Conservation (phyloP, 2,329 filamentous ascomycete genomes). For the Lachnellula willkommii region DNA sequence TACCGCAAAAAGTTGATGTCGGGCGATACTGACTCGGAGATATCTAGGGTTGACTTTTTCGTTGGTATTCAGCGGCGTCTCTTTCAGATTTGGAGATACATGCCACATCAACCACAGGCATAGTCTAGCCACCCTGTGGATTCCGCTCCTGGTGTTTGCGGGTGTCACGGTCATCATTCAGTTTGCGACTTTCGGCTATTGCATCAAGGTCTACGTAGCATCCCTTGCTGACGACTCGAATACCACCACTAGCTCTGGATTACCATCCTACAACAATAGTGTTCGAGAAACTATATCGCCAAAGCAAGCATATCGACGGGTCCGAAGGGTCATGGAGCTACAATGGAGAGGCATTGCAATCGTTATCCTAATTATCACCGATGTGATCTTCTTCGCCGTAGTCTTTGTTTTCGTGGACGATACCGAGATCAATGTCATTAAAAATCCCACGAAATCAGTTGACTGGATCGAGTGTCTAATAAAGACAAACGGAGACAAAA, state of each 20-base stretch:
- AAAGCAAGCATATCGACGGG: constrained; percentile 78
- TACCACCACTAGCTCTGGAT: constrained; percentile 64
- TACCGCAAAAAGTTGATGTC: neutral
- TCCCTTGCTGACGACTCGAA: constrained; percentile 69
- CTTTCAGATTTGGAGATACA: constrained; percentile 82
- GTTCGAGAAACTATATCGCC: constrained; percentile 65
- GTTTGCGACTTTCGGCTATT: constrained; percentile 82
- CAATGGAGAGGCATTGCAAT: constrained; percentile 94
- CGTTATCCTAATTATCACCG: constrained; percentile 80
- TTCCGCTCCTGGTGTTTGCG: constrained; percentile 75
- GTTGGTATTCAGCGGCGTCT: constrained; percentile 82
- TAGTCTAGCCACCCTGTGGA: constrained; percentile 83
- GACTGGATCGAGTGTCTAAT: constrained; percentile 73
- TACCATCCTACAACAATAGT: constrained; percentile 73
- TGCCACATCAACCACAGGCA: constrained; percentile 92
- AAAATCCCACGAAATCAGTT: constrained; percentile 41
- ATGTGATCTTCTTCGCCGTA: constrained; percentile 90
- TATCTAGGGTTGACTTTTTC: constrained; percentile 58
- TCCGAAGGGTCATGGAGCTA: constrained; percentile 79
- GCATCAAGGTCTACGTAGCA: constrained; percentile 87
- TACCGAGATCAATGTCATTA: constrained; percentile 35
- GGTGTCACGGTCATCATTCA: constrained; percentile 74
- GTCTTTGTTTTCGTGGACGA: constrained; percentile 86
- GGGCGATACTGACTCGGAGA: neutral
- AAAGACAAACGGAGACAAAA: constrained; percentile 51